Conservation (phyloP, 2,329 filamentous ascomycete genomes). For the Elsinoe ampelina region DNA sequence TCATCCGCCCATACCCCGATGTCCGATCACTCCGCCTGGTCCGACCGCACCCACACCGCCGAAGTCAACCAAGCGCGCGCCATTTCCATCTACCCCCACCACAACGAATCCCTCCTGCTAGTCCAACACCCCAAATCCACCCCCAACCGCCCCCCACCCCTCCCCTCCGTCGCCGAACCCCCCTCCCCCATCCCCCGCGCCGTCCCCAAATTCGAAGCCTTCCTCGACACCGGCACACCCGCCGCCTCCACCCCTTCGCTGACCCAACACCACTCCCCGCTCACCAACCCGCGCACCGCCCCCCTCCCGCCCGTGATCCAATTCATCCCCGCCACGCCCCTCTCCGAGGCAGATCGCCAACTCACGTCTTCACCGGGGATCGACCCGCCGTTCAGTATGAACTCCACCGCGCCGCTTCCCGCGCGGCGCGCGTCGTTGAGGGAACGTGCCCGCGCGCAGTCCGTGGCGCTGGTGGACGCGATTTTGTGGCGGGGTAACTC, state of each 20-base stretch:
- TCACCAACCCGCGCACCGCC: constrained; percentile 49
- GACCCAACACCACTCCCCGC: constrained; percentile 43
- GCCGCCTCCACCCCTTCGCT: background rate
- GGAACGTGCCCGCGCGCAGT: constrained; percentile 38
- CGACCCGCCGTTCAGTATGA: constrained; percentile 11
- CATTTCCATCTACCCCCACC: constrained; percentile 52
- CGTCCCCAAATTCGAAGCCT: constrained; percentile 14
- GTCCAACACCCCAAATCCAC: constrained; percentile 41
- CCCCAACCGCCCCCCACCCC: background rate
- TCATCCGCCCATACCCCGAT: constrained; percentile 15
- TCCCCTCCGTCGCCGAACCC: background rate
- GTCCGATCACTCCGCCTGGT: constrained; percentile 15
- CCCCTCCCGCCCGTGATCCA: constrained; percentile 49
- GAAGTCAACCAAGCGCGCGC: constrained; percentile 55
- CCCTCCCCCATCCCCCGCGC: background rate
- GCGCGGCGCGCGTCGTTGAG: constrained; percentile 32
- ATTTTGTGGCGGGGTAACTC: background rate
- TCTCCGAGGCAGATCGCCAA: constrained; percentile 36
- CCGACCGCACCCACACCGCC: constrained; percentile 41
- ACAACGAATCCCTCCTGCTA: constrained; percentile 54
- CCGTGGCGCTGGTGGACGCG: constrained; percentile 31
- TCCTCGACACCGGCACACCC: constrained; percentile 18
- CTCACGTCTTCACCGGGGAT: constrained; percentile 19
- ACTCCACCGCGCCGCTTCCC: constrained; percentile 15
- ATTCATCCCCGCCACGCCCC: constrained; percentile 47